Evolutionary conservation across 2,329 filamentous ascomycete genomes (phyloP), one percentile per base, ranked within the genome.

Genomic region (Neopestalotiopsis sp.): DNA sequence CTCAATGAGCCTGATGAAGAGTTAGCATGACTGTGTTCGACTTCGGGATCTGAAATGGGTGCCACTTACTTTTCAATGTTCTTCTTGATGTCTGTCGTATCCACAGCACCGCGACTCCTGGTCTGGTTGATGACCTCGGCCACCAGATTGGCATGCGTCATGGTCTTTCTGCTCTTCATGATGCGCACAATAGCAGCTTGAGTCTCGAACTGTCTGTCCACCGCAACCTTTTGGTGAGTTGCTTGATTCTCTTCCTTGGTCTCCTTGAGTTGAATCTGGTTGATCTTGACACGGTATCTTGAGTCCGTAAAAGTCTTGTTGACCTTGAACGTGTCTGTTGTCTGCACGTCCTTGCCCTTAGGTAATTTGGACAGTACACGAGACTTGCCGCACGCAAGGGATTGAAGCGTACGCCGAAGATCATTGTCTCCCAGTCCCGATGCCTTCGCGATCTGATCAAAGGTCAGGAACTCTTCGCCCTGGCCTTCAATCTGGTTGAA

Each of bases 181-280:
- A 99, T 97, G 20, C 96, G 86, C 71, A 99, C 96, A 77, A 99
- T 97, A 0, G 96, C 95, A 0, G 96, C 96, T 80, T 99, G 96
- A 0, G 95, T 98, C 83, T 99, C 97, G 76, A 97, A 97, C 77
- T 97, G 94, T 65, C 96, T 86, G 78, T 99, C 96, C 66, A 93
- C 92, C 0, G 91, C 91, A 4, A 99, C 94, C 58, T 94, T 89
- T 80, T 97, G 92, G 80, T 98, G 94, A 1, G 95, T 98, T 75
- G 92, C 94, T 81, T 94, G 93, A 82, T 98, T 98, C 82, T 99
- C 96, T 77, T 95, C 92, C 75, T 92, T 93, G 0, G 96, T 98
- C 82, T 99, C 96, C 82, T 96, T 97, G 65, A 98, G 88, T 81
- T 99, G 96, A 74, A 99, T 96, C 81, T 98, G 95, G 82, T 98